Evolutionary conservation across 768 basidiomycete genomes (phyloP), one percentile per base, ranked within the genome.

Genomic region (Psilocybe cyanescens): DNA sequence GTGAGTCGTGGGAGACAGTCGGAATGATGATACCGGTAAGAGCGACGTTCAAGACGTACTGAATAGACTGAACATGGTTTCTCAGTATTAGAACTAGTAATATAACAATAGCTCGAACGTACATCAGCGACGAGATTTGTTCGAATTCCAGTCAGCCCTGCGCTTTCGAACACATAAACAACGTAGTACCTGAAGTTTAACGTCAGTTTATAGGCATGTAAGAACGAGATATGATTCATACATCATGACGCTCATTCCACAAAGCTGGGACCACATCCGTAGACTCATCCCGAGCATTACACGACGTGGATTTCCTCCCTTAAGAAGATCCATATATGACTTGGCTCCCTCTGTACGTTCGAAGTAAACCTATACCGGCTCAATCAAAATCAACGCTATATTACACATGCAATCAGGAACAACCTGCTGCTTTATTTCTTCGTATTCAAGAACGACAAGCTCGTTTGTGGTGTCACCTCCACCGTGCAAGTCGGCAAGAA

Each of bases 231-330:
- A 4, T 16, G 3, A 5, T n/a, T 24, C 54, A 28, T 65, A 86
- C 89, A 92, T 90, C 90, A 92, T 92, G 67, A 91, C 83, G 70
- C 91, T 91, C 86, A 92, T 90, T 37, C 89, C 88, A 8, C 81
- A 81, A 17, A 91, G 76, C 68, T 92, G 91, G 61, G 85, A 86
- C 91, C 90, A 92, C 84, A 89, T 89, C 72, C 93, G 91, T 39
- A 92, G 76, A n/a, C 80, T 79, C 61, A 81, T 80, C 37, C 90
- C 92, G 28, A 93, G 81, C 60, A 83, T 75, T 29, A 92, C 89
- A 68, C 91, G 88, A 56, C 90, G 85, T 54, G 88, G 76, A 63
- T 90, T 85, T 37, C 86, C 85, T 7, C 82, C 81, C 66, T 85
- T 88, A 58, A 92, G 64, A 17, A 92, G 76, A 71, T 93, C 90